Evolutionary conservation across 2,329 filamentous ascomycete species (phyloP).

Genomic region (Aspergillus clavatus): DNA sequence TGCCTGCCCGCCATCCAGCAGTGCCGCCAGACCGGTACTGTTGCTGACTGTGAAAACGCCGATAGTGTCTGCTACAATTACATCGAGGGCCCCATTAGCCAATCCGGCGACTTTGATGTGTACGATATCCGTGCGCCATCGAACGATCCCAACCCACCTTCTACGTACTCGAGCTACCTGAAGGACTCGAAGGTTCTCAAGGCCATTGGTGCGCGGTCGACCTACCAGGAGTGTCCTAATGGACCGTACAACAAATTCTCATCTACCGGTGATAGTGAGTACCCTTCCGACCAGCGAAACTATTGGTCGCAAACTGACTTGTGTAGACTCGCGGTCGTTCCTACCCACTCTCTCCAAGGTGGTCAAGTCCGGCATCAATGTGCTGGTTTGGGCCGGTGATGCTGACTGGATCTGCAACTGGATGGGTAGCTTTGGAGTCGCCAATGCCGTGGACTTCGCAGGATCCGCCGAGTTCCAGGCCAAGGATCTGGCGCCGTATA

Average conservation of each 20-base stretch:
- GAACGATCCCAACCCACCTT: conserved; percentile 38
- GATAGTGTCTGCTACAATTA: conserved; percentile 32
- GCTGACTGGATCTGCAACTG: conserved; percentile 58
- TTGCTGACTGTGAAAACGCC: conserved; percentile 30
- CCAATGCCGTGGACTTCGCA: conserved; percentile 45
- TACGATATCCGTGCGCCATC: conserved; percentile 44
- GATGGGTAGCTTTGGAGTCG: conserved; percentile 47
- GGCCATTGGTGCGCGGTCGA: conserved; percentile 44
- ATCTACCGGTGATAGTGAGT: conserved; percentile 39
- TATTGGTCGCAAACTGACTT: conserved; percentile 4
- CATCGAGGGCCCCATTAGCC: conserved; percentile 35
- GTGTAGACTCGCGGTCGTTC: conserved; percentile 42
- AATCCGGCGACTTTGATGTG: conserved; percentile 29
- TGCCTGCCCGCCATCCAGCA: conserved; percentile 38
- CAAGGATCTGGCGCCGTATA: conserved; percentile 41
- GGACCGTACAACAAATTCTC: conserved; percentile 36
- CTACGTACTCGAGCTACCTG: conserved; percentile 43
- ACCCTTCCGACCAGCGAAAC: background rate
- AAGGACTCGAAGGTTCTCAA: conserved; percentile 32
- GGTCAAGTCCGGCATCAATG: conserved; percentile 46
- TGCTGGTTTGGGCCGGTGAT: conserved; percentile 54
- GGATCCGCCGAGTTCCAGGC: conserved; percentile 40
- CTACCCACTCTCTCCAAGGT: conserved; percentile 43
- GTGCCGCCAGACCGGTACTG: conserved; percentile 32
- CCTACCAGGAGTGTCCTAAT: conserved; percentile 41